Percentiles rank a stretch among this genome's conserved stretches.
Conservation (phyloP, 176 grass and related monocot species). For the Dendrocalamus sinicus region DNA sequence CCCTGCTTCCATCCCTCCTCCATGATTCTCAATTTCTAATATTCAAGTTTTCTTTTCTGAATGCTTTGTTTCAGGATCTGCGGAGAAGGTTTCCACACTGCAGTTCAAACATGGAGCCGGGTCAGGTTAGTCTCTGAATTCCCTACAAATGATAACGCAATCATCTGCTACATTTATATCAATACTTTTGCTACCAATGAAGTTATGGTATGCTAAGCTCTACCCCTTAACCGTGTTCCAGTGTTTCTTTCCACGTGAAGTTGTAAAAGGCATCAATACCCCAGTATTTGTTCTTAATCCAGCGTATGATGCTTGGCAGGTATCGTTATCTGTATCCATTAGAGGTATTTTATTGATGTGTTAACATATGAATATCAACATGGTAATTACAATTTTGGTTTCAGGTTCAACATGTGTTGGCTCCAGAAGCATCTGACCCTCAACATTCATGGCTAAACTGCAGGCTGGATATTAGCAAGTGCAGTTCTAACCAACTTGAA, state of each 20-base stretch:
- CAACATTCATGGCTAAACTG: slow-evolving; percentile 67
- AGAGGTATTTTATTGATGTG: slow-evolving; percentile 2
- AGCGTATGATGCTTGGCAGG: slow-evolving; percentile 89
- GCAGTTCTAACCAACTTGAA: slow-evolving; percentile 62
- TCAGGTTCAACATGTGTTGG: slow-evolving; percentile 81
- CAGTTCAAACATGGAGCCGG: slow-evolving; percentile 47
- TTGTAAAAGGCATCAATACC: slow-evolving; percentile 69
- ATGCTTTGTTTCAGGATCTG: slow-evolving; percentile 48
- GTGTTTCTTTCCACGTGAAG: slow-evolving; percentile 82
- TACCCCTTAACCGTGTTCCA: slow-evolving; percentile 30
- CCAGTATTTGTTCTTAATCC: slow-evolving; percentile 88
- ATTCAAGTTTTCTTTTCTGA: slow-evolving; percentile 23
- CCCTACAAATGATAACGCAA: background rate
- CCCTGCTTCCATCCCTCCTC: background rate
- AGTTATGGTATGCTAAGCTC: slow-evolving; percentile 37
- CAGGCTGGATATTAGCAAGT: slow-evolving; percentile 76
- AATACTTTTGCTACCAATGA: background rate
- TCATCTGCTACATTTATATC: background rate
- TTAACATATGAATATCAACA: slow-evolving; percentile 9
- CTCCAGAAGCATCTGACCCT: slow-evolving; percentile 62
- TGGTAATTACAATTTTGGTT: slow-evolving; percentile 29
- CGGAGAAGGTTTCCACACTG: slow-evolving; percentile 53
- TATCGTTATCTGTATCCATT: slow-evolving; percentile 30
- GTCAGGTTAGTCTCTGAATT: slow-evolving; percentile 41
- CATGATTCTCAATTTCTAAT: background rate